phyloP scores from a whole-genome alignment of 1,284 basidiomycete species.

The Crucibulum parvulum region DNA sequence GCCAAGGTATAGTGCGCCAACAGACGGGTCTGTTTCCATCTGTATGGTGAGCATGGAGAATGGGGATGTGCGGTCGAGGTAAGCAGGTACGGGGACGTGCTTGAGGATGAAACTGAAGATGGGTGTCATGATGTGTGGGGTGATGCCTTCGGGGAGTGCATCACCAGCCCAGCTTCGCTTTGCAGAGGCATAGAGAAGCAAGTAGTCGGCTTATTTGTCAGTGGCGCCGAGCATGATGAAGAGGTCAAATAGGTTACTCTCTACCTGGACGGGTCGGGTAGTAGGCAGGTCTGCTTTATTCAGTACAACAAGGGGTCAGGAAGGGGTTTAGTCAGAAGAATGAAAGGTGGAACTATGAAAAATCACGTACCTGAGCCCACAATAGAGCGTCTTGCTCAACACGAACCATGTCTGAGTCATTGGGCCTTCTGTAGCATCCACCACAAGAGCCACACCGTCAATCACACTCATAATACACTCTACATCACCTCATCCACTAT shows the following conservation, averaged over 20 bases:
- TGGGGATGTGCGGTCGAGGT: conserved; percentile 42
- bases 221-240: conserved; percentile 54
- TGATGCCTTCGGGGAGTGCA: conserved; percentile 10
- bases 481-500: conserved; percentile 59
- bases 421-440: conserved; percentile 55
- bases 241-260: conserved; percentile 54
- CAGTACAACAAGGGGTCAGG: conserved; percentile 49
- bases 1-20: conserved; percentile 51
- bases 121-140: conserved; percentile 38
- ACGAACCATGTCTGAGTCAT: conserved; percentile 57
- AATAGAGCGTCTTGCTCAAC: conserved; percentile 46
- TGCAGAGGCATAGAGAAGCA: conserved; percentile 53
- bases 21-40: conserved; percentile 51
- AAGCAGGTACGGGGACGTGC: conserved; percentile 45
- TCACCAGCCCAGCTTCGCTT: conserved; percentile 54
- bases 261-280: conserved; percentile 48
- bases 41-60: conserved; percentile 54
- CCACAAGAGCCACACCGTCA: conserved; percentile 53
- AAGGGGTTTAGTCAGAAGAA: neutral
- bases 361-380: conserved; percentile 44
- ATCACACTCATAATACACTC: conserved; percentile 58
- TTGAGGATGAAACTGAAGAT: conserved; percentile 51
- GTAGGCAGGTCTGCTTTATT: conserved; percentile 53
- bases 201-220: conserved; percentile 56
- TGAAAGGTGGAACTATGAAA: neutral